Evolutionary conservation across 306 rosid species (phyloP).

Genomic region (Cyamopsis tetragonoloba): DNA sequence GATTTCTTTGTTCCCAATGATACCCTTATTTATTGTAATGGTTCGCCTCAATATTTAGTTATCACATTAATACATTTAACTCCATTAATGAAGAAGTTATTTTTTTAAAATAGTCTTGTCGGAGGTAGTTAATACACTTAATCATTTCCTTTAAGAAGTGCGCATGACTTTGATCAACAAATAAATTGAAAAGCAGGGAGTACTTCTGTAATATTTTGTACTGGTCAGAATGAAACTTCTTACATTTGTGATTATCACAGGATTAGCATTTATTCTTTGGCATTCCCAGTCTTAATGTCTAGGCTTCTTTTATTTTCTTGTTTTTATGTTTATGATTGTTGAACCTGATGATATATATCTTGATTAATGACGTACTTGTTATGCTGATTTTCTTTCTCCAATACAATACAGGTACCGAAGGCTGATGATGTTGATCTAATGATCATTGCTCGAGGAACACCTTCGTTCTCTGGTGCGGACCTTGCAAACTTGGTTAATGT

Average conservation of each 20-base stretch:
- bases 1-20: no score
- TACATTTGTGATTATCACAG: neutral
- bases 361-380: neutral
- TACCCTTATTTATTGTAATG: no score
- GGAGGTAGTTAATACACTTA: no score
- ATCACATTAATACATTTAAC: no score
- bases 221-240: neutral
- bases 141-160: no score
- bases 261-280: neutral
- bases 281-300: neutral
- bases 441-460: constrained; percentile 82
- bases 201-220: neutral
- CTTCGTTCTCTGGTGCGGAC: constrained; percentile 91
- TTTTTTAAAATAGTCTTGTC: no score
- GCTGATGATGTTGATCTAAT: constrained; percentile 76
- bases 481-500: constrained; percentile 85
- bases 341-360: neutral
- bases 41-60: no score
- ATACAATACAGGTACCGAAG: constrained; percentile 62
- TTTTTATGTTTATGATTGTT: no score
- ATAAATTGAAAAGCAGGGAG: no score
- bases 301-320: neutral
- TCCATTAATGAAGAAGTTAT: no score
- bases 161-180: no score
- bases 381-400: neutral